Evolutionary conservation across 495 filamentous ascomycete species (phyloP).

Genomic region (Penicillium fimorum): DNA sequence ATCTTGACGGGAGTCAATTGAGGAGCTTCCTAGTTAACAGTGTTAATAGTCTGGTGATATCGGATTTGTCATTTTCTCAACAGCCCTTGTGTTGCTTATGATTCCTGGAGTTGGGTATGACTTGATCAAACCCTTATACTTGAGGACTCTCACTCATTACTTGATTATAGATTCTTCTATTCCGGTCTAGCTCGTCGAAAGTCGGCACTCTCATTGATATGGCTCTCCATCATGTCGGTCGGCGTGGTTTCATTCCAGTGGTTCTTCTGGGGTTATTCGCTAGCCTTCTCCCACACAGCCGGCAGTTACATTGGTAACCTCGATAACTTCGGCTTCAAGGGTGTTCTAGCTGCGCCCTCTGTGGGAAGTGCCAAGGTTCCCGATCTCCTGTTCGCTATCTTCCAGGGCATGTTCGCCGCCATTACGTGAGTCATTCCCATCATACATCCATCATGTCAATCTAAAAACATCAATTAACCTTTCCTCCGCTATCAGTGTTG

Average conservation of each 20-base stretch:
- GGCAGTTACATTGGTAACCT: constrained; percentile 83
- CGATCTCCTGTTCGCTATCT: constrained; percentile 87
- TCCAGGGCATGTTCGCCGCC: constrained; percentile 96
- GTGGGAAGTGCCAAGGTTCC: constrained; percentile 79
- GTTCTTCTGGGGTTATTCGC: constrained; percentile 99
- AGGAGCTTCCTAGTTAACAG: constrained; percentile 13
- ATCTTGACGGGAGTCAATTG: too few species aligned
- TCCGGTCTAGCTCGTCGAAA: constrained; percentile 96
- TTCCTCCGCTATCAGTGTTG: constrained; percentile 55
- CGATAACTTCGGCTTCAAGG: constrained; percentile 79
- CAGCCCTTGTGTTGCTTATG: constrained; percentile 94
- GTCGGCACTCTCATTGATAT: constrained; percentile 90
- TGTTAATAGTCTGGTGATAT: constrained; percentile 76
- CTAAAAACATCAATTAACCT: constrained; percentile 9
- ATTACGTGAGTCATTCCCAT: constrained; percentile 68
- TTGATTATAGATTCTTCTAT: constrained; percentile 78
- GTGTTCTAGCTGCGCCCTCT: constrained; percentile 77
- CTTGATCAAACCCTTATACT: not conserved
- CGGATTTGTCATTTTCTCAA: constrained; percentile 83
- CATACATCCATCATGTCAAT: not conserved
- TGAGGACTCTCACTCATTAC: constrained; percentile 2
- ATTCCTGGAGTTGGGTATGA: constrained; percentile 87
- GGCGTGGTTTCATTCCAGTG: constrained; percentile 92
- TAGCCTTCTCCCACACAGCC: constrained; percentile 85
- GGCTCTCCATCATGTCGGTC: constrained; percentile 94